Conservation (phyloP, 106 monocot species). For the Agapanthus africanus region DNA sequence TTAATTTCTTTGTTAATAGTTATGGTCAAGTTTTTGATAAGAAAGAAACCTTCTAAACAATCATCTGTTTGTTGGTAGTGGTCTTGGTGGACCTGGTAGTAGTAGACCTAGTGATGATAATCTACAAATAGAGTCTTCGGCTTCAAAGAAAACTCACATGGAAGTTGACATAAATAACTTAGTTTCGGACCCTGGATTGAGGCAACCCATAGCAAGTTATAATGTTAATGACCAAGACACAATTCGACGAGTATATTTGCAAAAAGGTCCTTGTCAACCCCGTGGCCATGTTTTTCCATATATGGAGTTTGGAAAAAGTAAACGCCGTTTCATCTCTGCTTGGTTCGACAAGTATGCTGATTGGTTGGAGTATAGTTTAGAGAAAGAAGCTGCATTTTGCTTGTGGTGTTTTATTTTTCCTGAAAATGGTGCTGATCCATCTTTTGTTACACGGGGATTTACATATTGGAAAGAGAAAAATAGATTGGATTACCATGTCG, state of each 20-base stretch:
- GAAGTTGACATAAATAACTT: no score
- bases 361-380: slow-evolving; percentile 1
- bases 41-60: no score
- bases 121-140: no score
- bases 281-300: neutral
- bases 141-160: no score
- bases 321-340: neutral
- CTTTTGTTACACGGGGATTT: neutral
- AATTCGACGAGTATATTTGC: slow-evolving; percentile 3
- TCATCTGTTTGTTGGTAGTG: no score
- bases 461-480: neutral
- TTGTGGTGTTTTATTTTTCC: neutral
- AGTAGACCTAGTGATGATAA: no score
- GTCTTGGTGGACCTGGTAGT: no score
- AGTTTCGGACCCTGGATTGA: no score
- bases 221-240: neutral
- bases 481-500: no score
- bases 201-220: no score
- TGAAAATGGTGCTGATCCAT: neutral
- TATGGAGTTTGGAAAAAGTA: neutral
- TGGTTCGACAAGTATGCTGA: neutral
- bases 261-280: slow-evolving; percentile 5
- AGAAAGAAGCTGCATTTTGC: neutral
- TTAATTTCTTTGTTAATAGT: no score
- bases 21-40: no score